These are phyloP conservation scores for Metschnikowia amazonensis DNA, from an alignment of 805 yeast species.

Conservation along the genomic window DNA sequence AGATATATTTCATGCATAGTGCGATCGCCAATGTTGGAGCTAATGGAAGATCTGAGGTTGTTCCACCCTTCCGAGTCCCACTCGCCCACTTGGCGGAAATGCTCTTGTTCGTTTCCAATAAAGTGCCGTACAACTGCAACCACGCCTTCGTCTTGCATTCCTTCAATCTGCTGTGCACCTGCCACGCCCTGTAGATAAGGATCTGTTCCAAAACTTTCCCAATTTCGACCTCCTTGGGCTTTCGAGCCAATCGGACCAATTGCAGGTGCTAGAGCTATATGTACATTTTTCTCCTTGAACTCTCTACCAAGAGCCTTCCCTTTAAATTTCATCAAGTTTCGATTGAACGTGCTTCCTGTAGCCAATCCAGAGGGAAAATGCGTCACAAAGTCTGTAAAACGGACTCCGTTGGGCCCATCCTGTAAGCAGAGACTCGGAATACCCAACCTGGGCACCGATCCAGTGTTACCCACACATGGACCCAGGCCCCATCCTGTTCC, in stretches of 20 bases:
- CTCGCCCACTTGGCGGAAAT: slow-evolving; percentile 51
- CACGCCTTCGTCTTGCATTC: slow-evolving; percentile 56
- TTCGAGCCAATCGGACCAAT: slow-evolving; percentile 60
- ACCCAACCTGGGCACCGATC: slow-evolving; percentile 51
- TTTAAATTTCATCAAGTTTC: slow-evolving; percentile 46
- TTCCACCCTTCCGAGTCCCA: slow-evolving; percentile 47
- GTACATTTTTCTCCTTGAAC: slow-evolving; percentile 50
- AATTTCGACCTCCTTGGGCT: slow-evolving; percentile 61
- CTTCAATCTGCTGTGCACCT: slow-evolving; percentile 50
- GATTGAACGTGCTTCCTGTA: slow-evolving; percentile 55
- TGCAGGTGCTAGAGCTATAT: slow-evolving; percentile 53
- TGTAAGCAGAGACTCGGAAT: slow-evolving; percentile 56
- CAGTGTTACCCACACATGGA: slow-evolving; percentile 60
- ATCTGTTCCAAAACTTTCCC: slow-evolving; percentile 63
- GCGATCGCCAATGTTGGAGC: slow-evolving; percentile 56
- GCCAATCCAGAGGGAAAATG: slow-evolving; percentile 59
- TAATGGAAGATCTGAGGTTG: slow-evolving; percentile 38
- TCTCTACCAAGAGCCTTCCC: slow-evolving; percentile 59
- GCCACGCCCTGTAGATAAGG: slow-evolving; percentile 57
- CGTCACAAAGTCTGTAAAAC: slow-evolving; percentile 54
- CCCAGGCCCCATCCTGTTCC: slow-evolving; percentile 65
- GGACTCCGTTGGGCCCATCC: slow-evolving; percentile 61
- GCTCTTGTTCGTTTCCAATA: slow-evolving; percentile 62
- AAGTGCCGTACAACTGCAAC: slow-evolving; percentile 55
- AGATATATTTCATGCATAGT: slow-evolving; percentile 58